Base-by-base conservation (phyloP, 441 rosid genomes). In the Omphalea diandra region DNA sequence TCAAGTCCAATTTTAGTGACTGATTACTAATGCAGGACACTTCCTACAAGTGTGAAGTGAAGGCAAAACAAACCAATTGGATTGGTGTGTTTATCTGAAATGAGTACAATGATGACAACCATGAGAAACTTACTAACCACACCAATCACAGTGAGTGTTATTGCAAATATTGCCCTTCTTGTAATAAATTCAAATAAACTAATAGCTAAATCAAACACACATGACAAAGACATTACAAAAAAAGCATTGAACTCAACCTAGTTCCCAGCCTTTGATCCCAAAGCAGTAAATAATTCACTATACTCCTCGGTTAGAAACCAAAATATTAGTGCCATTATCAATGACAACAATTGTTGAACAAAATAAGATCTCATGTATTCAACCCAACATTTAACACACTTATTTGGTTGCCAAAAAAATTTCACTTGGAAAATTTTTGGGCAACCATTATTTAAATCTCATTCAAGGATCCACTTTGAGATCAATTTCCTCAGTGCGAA, bases 81-180 rank as follows among this genome's bases (percentile, higher is more conserved):
- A 81, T 82, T 88, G 0, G 97, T 97, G 49, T 94, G 98, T 77
- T 94, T 94, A 78, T 91, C 98, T 97, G 97, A 94, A 40, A 94
- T 91, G 77, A 86, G 17, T 65, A 94, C 96, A 81, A 91, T 91
- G 80, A 94, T 91, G 67, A 86, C 87, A 75, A 94, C 96, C 0
- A 97, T 94, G 50, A 94, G 93, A 52, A 94, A 94, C 86, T 94
- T 94, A 75, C 91, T 94, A 47, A 94, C 98, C 66, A 94, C 98
- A 54, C 98, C 98, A 8, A 96, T 94, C 40, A 94, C 97, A 0
- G 98, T 94, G 67, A 91, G 91, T 7, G 98, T 97, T 0, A 97
- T 94, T n/a, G n/a, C n/a, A n/a, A n/a, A n/a, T n/a, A n/a, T n/a
- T n/a, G n/a, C n/a, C n/a, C n/a, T n/a, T n/a, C n/a, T n/a, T n/a